Evolutionary conservation across 2,329 filamentous ascomycete species (phyloP).

Genomic region (Amylocarpus encephaloides): DNA sequence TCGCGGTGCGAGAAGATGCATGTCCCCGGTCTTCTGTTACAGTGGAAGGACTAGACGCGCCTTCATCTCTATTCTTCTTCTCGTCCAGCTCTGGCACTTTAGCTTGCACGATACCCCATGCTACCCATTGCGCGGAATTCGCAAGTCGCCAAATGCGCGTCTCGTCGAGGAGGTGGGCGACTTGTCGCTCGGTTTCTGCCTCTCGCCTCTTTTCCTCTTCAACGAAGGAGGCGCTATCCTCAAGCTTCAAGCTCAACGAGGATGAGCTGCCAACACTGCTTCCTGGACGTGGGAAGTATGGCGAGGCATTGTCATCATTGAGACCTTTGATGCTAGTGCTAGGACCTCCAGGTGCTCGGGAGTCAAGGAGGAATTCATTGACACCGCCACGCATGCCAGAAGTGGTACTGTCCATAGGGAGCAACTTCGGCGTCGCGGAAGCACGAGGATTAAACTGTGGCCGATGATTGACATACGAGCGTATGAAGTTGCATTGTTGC

Average conservation of each 20-base stretch:
- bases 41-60: not conserved
- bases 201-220: conserved; percentile 59
- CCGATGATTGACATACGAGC: conserved; percentile 78
- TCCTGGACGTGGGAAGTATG: conserved; percentile 14
- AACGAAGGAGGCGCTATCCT: conserved; percentile 28
- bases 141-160: conserved; percentile 79
- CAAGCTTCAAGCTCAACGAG: conserved; percentile 5
- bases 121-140: conserved; percentile 85
- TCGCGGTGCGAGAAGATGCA: not conserved
- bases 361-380: conserved; percentile 70
- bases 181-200: conserved; percentile 58
- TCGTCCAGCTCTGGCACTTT: conserved; percentile 63
- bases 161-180: conserved; percentile 69
- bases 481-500: conserved; percentile 79
- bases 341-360: conserved; percentile 49
- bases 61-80: not conserved
- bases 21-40: conserved; percentile 4
- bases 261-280: conserved; percentile 4
- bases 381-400: conserved; percentile 20
- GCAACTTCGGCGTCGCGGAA: conserved; percentile 31
- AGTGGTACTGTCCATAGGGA: conserved; percentile 22
- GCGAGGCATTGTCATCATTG: conserved; percentile 32
- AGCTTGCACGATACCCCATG: conserved; percentile 95
- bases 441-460: conserved; percentile 55
- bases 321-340: not conserved